Conservation (phyloP, 495 filamentous ascomycete species). For the Penicillium turbatum region DNA sequence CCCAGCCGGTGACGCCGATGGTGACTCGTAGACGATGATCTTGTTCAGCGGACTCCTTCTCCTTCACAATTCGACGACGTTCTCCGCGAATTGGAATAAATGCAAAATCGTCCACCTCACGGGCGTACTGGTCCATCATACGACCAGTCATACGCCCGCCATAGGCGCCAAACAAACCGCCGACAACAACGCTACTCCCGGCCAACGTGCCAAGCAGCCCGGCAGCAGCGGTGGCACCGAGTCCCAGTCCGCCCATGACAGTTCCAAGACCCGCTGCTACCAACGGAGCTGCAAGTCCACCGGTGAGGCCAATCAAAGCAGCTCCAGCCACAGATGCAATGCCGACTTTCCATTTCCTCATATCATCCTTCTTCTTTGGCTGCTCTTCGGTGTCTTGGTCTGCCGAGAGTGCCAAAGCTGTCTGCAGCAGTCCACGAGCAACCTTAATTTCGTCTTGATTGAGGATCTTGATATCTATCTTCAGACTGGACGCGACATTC, state of each 20-base stretch:
- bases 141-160: slow-evolving; percentile 78
- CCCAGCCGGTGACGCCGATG: slow-evolving; percentile 79
- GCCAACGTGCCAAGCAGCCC: slow-evolving; percentile 75
- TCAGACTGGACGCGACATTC: slow-evolving; percentile 62
- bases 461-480: slow-evolving; percentile 59
- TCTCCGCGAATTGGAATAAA: slow-evolving; percentile 67
- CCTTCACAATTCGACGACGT: slow-evolving; percentile 38
- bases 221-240: slow-evolving; percentile 74
- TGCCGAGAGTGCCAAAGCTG: slow-evolving; percentile 63
- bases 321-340: slow-evolving; percentile 75
- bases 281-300: slow-evolving; percentile 75
- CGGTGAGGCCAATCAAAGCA: slow-evolving; percentile 75
- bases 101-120: slow-evolving; percentile 83
- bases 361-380: slow-evolving; percentile 58
- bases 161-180: slow-evolving; percentile 84
- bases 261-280: slow-evolving; percentile 78
- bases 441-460: slow-evolving; percentile 70
- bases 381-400: slow-evolving; percentile 65
- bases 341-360: slow-evolving; percentile 75
- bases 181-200: slow-evolving; percentile 71
- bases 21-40: slow-evolving; percentile 73
- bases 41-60: slow-evolving; percentile 43
- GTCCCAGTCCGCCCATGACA: slow-evolving; percentile 73
- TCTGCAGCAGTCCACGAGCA: slow-evolving; percentile 67
- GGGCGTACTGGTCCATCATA: slow-evolving; percentile 83